These are phyloP conservation scores for Periglandula ipomoeae DNA, from an alignment of 2,329 filamentous ascomycete species.

Conservation along the genomic window DNA sequence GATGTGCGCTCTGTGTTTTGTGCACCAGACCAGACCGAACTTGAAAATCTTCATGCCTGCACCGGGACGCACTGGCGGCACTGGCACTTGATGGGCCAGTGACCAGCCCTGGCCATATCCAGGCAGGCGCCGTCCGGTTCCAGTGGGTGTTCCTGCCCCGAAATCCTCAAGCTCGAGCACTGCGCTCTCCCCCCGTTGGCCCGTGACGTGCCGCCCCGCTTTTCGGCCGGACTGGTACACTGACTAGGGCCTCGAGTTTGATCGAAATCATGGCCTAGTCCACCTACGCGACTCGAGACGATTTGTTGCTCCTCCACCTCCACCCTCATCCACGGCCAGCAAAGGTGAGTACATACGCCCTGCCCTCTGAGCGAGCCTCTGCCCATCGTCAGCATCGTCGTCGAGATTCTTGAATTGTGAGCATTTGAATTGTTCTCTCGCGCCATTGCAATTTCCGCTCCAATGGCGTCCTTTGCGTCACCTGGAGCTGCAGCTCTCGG, in stretches of 20 bases:
- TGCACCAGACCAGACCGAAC: no score
- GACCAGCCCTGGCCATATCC: no score
- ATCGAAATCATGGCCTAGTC: constrained; percentile 17
- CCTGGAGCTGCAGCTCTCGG: neutral
- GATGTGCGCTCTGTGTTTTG: no score
- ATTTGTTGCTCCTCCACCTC: constrained; percentile 12
- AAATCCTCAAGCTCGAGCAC: no score
- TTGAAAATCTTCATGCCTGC: no score
- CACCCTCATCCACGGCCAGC: constrained; percentile 8
- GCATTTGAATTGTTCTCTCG: neutral
- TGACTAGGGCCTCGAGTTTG: constrained; percentile 7
- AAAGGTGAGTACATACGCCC: constrained; percentile 8
- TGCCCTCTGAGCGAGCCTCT: neutral
- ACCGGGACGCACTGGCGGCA: no score
- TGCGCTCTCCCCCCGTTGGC: constrained; percentile 8
- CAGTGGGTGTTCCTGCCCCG: no score
- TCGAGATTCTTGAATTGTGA: neutral
- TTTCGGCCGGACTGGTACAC: constrained; percentile 7
- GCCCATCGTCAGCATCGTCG: neutral
- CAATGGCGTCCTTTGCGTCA: neutral
- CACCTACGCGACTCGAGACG: constrained; percentile 14
- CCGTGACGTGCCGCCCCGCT: constrained; percentile 14
- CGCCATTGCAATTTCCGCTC: neutral
- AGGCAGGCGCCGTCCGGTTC: no score
- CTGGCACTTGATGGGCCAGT: no score